Base-by-base conservation (phyloP, 768 basidiomycete species). In the Hygrocybe coccinea region DNA sequence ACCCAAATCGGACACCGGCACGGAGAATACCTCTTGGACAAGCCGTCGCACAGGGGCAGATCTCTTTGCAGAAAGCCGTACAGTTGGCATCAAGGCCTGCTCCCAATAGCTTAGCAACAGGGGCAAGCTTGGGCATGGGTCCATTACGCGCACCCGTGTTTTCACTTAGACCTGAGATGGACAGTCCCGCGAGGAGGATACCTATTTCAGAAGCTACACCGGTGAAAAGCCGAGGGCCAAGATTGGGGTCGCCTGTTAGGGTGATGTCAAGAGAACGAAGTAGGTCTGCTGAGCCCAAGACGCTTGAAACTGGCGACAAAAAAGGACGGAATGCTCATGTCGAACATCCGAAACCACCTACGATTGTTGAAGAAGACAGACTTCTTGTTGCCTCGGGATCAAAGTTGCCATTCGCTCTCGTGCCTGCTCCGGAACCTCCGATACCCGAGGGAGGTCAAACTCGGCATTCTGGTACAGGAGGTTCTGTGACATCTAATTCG, bases 21-120 rank as follows among this genome's bases (percentile, higher is more conserved):
- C 79, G 81, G 46, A 77, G 87, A 56, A 79, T 89, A 48, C 79
- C 80, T 14, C 75, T 87, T 5, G 69, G 75, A 37, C 69, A 82
- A 58, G 81, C 79, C 2, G 68, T 83, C 55, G 69, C 71, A 7
- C 73, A 77, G 43, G 81, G 81, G 3, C 76, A 76, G 54, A 63
- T 79, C 19, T 83, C 82, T 0, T 72, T 78, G 2, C 71, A 75
- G 57, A 82, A 79, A 59, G 71, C 71, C 3, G 64, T 67, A 35
- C 50, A 51, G 22, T 35, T 51, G 21, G 47, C 33, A 3, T 22
- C 34, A 10, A 36, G 50, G 22, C 19, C 51, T 15, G 19, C 46
- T 44, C 60, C 37, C 34, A 29, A 51, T 41, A 36, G 34, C 10
- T 21, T 55, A 29, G 59, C 62, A 37, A 35, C 56, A 2, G 54